Conservation (phyloP, 1,284 basidiomycete genomes). For the Papiliotrema terrestris region DNA sequence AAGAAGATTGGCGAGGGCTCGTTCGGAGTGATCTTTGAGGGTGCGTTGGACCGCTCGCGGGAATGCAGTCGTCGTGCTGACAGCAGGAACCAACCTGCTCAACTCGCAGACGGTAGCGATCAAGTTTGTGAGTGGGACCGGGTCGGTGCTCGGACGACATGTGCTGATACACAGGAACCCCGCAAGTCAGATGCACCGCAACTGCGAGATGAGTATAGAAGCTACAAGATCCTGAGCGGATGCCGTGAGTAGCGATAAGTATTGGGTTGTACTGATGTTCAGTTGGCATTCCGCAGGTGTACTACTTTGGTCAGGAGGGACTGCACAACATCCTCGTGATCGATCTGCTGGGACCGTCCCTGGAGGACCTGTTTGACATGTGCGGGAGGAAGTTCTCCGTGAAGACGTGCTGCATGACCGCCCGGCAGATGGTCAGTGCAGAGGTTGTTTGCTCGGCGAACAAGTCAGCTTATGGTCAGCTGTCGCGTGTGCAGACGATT, state of each 20-base stretch:
- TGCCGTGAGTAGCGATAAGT: conserved; percentile 61
- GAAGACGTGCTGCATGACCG: conserved; percentile 96
- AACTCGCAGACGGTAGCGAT: conserved; percentile 95
- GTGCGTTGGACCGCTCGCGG: conserved; percentile 50
- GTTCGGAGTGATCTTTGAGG: conserved; percentile 96
- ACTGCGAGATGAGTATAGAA: conserved; percentile 91
- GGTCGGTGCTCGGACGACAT: not conserved
- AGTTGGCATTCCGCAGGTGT: conserved; percentile 92
- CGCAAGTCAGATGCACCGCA: conserved; percentile 95
- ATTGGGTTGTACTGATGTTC: conserved; percentile 11
- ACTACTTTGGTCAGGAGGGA: conserved; percentile 97
- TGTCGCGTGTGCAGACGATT: conserved; percentile 86
- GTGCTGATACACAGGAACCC: conserved; percentile 66
- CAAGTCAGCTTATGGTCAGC: conserved; percentile 49
- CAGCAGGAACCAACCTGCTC: conserved; percentile 81
- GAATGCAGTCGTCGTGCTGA: not conserved
- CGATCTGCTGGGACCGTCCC: conserved; percentile 85
- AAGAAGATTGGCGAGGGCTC: conserved; percentile 69
- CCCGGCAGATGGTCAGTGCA: conserved; percentile 82
- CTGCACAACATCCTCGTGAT: conserved; percentile 96
- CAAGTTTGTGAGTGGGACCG: conserved; percentile 76
- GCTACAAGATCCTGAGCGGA: conserved; percentile 90
- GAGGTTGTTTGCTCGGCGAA: not conserved
- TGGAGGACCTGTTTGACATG: conserved; percentile 96
- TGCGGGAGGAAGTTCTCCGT: conserved; percentile 89